Evolutionary conservation across 305 asterid species (phyloP), one percentile per base, ranked within the genome.

Genomic region (Striga hermonthica): DNA sequence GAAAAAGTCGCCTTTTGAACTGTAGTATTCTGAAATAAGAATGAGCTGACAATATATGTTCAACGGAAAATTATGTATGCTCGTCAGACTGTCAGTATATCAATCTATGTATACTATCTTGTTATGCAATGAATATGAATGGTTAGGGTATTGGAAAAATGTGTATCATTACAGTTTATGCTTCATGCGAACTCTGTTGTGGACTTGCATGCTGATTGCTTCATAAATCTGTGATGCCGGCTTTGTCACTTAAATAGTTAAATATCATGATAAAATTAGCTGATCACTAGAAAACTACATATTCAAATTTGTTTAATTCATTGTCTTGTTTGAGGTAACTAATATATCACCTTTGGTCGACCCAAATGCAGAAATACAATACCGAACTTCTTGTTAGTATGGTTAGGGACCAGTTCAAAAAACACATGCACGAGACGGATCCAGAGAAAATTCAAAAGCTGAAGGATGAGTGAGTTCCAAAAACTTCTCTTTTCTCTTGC

Each of bases 341-440:
- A 22, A 22, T 22, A 2, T 22, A 22, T 22, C 31, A 22, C 48
- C 4, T 22, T 36, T 58, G 40, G 39, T 62, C 69, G 64, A 53
- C 64, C 52, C 16, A 14, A 62, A 62, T 83, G 82, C 88, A 91
- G 97, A 78, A 91, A 76, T 78, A 78, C 79, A 88, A 91, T 70
- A 86, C 91, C 0, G 89, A 82, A 70, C 83, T 88, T 76, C 72
- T 88, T 37, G 75, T 84, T 50, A 73, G 62, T 70, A 88, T 91
- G 95, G 86, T 90, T 68, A 78, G 97, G 49, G 79, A 85, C 69
- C 95, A 87, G 81, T 87, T 87, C 86, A 87, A 81, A 78, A 88
- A 65, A 72, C 75, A 83, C 69, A 85, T 78, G 89, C 88, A 83
- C 5, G 96, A 88, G 81, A 86, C 86, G 14, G 83, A 91, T 82